Evolutionary conservation across 805 yeast species (phyloP), one percentile per base, ranked within the genome.

Genomic region (Lipomyces yamadae): DNA sequence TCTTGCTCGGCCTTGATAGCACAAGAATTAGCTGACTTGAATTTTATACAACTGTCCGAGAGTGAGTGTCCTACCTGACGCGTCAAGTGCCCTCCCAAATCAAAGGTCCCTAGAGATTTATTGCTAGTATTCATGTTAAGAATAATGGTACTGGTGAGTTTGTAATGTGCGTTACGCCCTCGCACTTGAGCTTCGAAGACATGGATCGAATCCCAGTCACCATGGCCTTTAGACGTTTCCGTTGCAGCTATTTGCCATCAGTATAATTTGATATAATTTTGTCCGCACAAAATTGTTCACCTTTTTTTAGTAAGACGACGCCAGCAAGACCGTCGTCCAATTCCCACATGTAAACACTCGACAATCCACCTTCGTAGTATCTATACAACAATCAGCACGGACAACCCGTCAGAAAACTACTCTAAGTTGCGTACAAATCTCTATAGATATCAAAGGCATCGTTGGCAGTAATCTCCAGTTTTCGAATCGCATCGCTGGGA

Each of bases 261-360:
- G 48, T n/a, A 54, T 42, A 54, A n/a, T 15, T 24, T 15, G 18
- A 7, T n/a, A 42, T 15, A n/a, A 15, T 15, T n/a, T 37, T n/a
- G 2, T 24, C 24, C 6, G 8, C n/a, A 42, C 18, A 42, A 24
- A 42, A 6, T 15, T 42, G 24, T 18, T 68, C 72, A 45, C 77
- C 67, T 77, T 94, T 94, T 80, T 95, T 91, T 76, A 94, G 83
- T 67, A 94, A 81, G 15, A 88, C 92, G 4, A 92, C 97, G 29
- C 98, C 98, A 3, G 98, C 97, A 80, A 94, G 92, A 0, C 90
- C 91, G 39, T 78, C 91, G 45, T 86, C 88, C 30, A 86, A 82
- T 73, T 93, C 97, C 99, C 99, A 94, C 61, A 95, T 81, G 76
- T 95, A 94, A 18, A 90, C 96, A 64, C 93, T 87, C 1, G 95